These are phyloP conservation scores for Calonectria hongkongensis DNA, from an alignment of 2,329 filamentous ascomycete genomes.

Conservation along the genomic window DNA sequence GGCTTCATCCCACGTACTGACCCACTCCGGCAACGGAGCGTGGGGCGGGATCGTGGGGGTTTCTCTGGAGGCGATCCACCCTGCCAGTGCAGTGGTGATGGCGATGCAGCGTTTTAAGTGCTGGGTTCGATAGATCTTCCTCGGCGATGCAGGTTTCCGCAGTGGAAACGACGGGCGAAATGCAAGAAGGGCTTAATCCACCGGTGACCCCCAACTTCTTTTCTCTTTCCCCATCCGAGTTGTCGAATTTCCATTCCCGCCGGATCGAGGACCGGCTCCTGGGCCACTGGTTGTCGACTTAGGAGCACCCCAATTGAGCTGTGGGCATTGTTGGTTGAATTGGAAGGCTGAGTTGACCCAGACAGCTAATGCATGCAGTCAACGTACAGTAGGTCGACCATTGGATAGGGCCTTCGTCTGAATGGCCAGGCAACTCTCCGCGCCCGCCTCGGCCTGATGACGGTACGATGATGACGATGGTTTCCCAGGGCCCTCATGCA, in stretches of 20 bases:
- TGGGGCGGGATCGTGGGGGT: constrained; percentile 51
- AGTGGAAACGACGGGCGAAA: constrained; percentile 27
- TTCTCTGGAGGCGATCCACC: constrained; percentile 44
- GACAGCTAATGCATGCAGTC: constrained; percentile 37
- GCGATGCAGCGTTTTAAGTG: constrained; percentile 37
- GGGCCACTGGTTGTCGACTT: background rate
- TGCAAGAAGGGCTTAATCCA: constrained; percentile 26
- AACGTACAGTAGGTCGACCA: constrained; percentile 10
- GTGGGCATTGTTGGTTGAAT: constrained; percentile 15
- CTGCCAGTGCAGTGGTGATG: constrained; percentile 37
- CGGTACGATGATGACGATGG: constrained; percentile 36
- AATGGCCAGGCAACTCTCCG: constrained; percentile 35
- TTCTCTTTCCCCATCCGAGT: background rate
- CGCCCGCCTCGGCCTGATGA: constrained; percentile 27
- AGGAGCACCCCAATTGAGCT: constrained; percentile 1
- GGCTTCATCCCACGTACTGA: constrained; percentile 29
- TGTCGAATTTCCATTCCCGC: constrained; percentile 17
- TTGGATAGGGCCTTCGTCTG: constrained; percentile 25
- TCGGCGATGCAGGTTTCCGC: constrained; percentile 7
- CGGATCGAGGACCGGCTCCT: constrained; percentile 5
- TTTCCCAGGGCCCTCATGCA: constrained; percentile 20
- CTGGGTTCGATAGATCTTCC: constrained; percentile 42
- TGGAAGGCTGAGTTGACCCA: constrained; percentile 16
- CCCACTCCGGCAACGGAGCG: constrained; percentile 48
- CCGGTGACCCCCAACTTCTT: constrained; percentile 6